Evolutionary conservation across 2,329 filamentous ascomycete genomes (phyloP).

Genomic region (Annulohypoxylon truncatum): DNA sequence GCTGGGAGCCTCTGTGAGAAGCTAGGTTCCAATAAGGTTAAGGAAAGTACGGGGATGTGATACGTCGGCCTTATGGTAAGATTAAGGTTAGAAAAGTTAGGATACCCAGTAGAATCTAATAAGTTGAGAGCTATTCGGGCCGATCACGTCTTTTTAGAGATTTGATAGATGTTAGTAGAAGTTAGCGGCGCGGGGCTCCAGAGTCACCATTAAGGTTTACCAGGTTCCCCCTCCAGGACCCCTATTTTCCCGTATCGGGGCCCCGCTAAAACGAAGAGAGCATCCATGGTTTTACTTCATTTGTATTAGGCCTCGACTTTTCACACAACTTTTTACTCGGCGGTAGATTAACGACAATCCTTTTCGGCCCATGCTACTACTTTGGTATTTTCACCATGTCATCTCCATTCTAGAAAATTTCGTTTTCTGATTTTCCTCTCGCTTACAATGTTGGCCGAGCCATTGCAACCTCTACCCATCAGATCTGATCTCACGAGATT

Average conservation of each 20-base stretch:
- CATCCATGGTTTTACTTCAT: slow-evolving; percentile 1
- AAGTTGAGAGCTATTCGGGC: slow-evolving; percentile 28
- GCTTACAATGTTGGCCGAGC: not conserved
- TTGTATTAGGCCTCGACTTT: slow-evolving; percentile 6
- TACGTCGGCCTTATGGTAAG: slow-evolving; percentile 3
- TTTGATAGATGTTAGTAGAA: not conserved
- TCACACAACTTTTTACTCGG: not conserved
- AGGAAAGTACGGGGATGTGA: not conserved
- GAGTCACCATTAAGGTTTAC: slow-evolving; percentile 4
- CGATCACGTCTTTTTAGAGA: slow-evolving; percentile 19
- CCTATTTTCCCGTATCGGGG: slow-evolving; percentile 5
- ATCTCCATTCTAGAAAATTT: slow-evolving; percentile 33
- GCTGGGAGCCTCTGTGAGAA: slow-evolving; percentile 14
- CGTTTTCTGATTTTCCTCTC: not conserved
- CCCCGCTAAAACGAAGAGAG: slow-evolving; percentile 5
- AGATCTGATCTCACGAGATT: slow-evolving; percentile 25
- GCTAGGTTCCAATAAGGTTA: slow-evolving; percentile 25
- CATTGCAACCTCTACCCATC: not conserved
- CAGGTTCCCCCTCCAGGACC: not conserved
- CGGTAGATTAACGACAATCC: not conserved
- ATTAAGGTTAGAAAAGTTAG: not conserved
- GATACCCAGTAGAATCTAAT: not conserved
- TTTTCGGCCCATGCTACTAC: slow-evolving; percentile 22
- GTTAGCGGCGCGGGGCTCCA: slow-evolving; percentile 30
- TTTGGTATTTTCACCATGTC: slow-evolving; percentile 8